Evolutionary conservation across 257 asterid genomes (phyloP).

Genomic region (Solanum phureja): DNA sequence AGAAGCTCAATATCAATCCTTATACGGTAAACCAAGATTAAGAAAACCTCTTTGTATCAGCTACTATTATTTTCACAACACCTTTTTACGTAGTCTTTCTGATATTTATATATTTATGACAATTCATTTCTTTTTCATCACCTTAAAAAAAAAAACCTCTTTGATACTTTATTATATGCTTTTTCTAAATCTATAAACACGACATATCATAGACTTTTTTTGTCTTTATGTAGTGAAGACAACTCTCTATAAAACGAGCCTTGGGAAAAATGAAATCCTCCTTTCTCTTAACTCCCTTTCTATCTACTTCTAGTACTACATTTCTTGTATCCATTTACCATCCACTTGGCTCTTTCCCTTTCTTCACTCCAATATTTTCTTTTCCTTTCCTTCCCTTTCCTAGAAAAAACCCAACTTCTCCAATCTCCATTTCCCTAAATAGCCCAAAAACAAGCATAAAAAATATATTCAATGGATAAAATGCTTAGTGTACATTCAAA

Average conservation of each 20-base stretch:
- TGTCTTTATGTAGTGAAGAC: background rate
- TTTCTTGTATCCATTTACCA: background rate
- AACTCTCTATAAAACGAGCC: constrained; percentile 5
- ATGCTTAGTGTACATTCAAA: constrained; percentile 13
- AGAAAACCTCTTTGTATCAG: background rate
- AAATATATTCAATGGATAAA: constrained; percentile 16
- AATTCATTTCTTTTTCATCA: background rate
- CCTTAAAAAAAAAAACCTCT: background rate
- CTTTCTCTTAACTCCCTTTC: background rate
- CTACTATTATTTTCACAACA: background rate
- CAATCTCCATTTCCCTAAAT: background rate
- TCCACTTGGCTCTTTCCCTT: background rate
- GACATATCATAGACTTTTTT: background rate
- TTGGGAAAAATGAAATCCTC: background rate
- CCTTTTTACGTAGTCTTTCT: background rate
- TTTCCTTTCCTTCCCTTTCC: background rate
- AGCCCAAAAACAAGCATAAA: background rate
- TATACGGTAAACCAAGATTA: no score
- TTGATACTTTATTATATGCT: background rate
- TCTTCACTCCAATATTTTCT: background rate
- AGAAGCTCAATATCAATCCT: no score
- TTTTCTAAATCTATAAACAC: background rate
- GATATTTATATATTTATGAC: background rate
- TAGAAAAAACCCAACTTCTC: background rate
- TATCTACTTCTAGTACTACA: background rate